Evolutionary conservation across 352 stramenopile species (phyloP).

Genomic region (Pythium brachiatum): DNA sequence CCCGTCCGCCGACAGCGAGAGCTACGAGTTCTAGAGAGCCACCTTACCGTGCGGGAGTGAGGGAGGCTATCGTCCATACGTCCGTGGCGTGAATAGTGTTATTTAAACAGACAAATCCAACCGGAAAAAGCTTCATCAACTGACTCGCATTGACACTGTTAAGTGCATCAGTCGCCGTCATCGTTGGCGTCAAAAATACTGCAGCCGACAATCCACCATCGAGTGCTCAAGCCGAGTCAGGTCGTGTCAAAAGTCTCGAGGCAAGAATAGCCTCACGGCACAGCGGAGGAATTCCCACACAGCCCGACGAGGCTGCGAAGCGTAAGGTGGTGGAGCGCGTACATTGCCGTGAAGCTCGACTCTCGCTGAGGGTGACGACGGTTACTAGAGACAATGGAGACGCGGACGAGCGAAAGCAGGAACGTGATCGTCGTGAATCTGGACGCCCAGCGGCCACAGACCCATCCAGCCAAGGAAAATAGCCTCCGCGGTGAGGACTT

Average conservation of each 20-base stretch:
- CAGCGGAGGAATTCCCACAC: neutral
- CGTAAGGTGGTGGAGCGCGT: neutral
- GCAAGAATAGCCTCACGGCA: neutral
- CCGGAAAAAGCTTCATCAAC: neutral
- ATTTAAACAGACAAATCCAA: constrained; percentile 22
- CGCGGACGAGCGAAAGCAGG: neutral
- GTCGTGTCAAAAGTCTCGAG: neutral
- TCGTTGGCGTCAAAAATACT: neutral
- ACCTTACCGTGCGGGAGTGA: constrained; percentile 12
- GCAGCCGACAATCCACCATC: neutral
- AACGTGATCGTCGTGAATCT: neutral
- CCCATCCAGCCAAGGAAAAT: neutral
- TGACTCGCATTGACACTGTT: too few relatives aligned
- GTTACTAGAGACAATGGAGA: neutral
- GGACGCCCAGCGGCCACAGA: neutral
- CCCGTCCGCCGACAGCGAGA: constrained; percentile 55
- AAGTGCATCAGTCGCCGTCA: too few relatives aligned
- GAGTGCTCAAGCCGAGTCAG: neutral
- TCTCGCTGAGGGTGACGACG: too few relatives aligned
- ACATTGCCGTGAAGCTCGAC: too few relatives aligned
- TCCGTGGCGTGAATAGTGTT: constrained; percentile 19
- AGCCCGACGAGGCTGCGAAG: neutral
- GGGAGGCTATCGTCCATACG: constrained; percentile 3
- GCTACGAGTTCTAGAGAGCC: constrained; percentile 67
- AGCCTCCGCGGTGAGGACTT: neutral